phyloP scores from a whole-genome alignment of 306 rosid species.

The Cucurbita pepo region DNA sequence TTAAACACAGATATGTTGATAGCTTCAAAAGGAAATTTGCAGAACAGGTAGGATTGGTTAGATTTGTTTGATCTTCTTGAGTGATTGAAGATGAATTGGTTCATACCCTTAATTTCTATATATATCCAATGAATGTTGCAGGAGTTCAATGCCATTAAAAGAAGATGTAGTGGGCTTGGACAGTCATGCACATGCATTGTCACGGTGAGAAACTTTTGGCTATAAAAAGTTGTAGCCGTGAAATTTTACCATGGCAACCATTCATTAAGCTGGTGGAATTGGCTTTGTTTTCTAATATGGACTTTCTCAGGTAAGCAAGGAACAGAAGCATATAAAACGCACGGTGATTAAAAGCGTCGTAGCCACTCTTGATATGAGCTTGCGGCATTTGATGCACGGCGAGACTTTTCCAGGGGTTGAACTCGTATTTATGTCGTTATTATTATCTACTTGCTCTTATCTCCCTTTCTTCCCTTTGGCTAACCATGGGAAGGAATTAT shows the following conservation, averaged over 20 bases:
- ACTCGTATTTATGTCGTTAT: not conserved
- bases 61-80: not conserved
- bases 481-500: not conserved
- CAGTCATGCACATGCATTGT: slow-evolving; percentile 52
- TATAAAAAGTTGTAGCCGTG: not conserved
- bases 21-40: slow-evolving; percentile 42
- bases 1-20: slow-evolving; percentile 42
- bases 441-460: not conserved
- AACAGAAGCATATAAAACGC: slow-evolving; percentile 39
- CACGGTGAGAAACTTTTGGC: slow-evolving; percentile 28
- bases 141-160: slow-evolving; percentile 61
- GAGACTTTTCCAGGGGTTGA: slow-evolving; percentile 86
- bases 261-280: not conserved
- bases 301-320: slow-evolving; percentile 66
- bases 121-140: slow-evolving; percentile 11
- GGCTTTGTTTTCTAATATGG: slow-evolving; percentile 18
- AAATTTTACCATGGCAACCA: not conserved
- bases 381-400: slow-evolving; percentile 53
- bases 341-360: slow-evolving; percentile 54
- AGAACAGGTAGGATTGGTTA: slow-evolving; percentile 34
- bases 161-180: slow-evolving; percentile 29
- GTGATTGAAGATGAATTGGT: not conserved
- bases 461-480: not conserved
- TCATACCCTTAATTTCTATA: slow-evolving; percentile 3
- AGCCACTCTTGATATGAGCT: slow-evolving; percentile 81